Evolutionary conservation across 768 basidiomycete genomes (phyloP), one percentile per base, ranked within the genome.

Genomic region (Crepidotus variabilis): DNA sequence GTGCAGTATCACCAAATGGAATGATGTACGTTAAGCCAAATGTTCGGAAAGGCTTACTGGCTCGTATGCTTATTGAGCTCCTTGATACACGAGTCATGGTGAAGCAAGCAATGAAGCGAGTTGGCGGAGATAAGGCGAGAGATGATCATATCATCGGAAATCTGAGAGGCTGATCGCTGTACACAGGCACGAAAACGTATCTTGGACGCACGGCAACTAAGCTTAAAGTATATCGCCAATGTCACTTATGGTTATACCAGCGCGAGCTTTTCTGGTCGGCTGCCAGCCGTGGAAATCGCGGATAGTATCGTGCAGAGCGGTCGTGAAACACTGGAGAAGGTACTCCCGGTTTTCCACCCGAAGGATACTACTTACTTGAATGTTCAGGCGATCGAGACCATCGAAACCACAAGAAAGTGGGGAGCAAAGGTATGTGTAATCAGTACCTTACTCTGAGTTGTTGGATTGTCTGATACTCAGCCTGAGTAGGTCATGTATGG

Each of bases 281-380:
- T 99, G 97, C 97, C 97, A 21, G 93, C 92, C 9, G 95, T 98
- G 18, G 95, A 98, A 69, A 93, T 99, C 39, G 97, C 97, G 0
- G 97, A 99, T 64, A 93, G 93, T 55, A 98, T 98, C 62, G 96
- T 99, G 0, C 94, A 98, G 72, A 95, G 85, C 45, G 96, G 97
- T 5, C 80, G 97, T 39, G 95, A 98, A 72, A 98, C 93, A 0
- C 75, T 98, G 20, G 96, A 98, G 71, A 92, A 94, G 83, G 95
- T 89, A 36, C n/a, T 20, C 23, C 20, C 6, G 6, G 47, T 21
- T 1, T 8, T 74, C 62, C 9, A 20, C 5, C n/a, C n/a, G n/a
- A n/a, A n/a, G n/a, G 4, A 23, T 20, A 2, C 32, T 8, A 36
- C 28, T 35, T 28, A 16, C 1, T 33, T 18, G 7, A 22, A 18